These are phyloP conservation scores for Suillus variegatus DNA, from an alignment of 768 basidiomycete species.

Conservation along the genomic window DNA sequence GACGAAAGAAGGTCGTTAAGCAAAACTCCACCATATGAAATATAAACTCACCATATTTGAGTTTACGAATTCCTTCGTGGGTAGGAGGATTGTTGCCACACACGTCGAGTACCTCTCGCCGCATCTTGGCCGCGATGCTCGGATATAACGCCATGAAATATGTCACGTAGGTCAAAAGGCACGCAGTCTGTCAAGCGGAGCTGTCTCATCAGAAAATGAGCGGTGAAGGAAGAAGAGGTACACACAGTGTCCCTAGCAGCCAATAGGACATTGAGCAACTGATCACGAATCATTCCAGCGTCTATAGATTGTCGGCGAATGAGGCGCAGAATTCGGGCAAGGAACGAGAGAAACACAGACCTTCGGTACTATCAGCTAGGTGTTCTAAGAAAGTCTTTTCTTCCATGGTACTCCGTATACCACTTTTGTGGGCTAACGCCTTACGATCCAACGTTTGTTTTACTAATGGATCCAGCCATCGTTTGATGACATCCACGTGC, in stretches of 20 bases:
- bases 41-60: constrained; percentile 64
- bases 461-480: constrained; percentile 65
- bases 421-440: constrained; percentile 36
- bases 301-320: constrained; percentile 42
- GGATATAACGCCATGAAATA: constrained; percentile 73
- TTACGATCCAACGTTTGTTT: constrained; percentile 51
- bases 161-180: constrained; percentile 64
- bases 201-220: not conserved
- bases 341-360: constrained; percentile 34
- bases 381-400: constrained; percentile 71
- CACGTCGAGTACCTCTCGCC: constrained; percentile 59
- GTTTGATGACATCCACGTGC: constrained; percentile 36
- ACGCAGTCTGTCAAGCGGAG: constrained; percentile 54
- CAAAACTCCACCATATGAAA: constrained; percentile 6
- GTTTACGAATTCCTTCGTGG: constrained; percentile 54
- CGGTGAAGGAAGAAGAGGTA: constrained; percentile 11
- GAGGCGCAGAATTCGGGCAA: constrained; percentile 11
- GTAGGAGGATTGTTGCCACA: constrained; percentile 55
- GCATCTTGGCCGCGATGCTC: constrained; percentile 50
- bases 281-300: constrained; percentile 66
- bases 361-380: constrained; percentile 63
- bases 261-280: constrained; percentile 74
- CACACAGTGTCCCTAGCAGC: constrained; percentile 78
- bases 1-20: constrained; percentile 14
- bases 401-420: constrained; percentile 38